Evolutionary conservation across 2,329 filamentous ascomycete genomes (phyloP), one percentile per base, ranked within the genome.

Genomic region (Epichloe typhina): DNA sequence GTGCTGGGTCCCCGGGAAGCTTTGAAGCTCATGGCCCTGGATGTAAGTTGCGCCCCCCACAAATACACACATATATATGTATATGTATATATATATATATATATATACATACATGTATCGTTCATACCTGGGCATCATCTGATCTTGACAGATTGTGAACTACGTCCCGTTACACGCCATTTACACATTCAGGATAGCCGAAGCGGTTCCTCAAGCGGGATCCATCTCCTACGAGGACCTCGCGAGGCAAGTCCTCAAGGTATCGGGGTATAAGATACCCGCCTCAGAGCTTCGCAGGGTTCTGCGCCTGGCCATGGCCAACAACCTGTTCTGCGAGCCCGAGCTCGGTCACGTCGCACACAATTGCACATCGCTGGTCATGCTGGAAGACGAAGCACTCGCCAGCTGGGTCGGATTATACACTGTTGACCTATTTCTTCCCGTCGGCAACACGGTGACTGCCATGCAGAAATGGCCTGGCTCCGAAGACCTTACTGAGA

Each of bases 291-390:
- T 66, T 11, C 59, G 62, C 5, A 68, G 70, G 21, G 53, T 72
- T 0, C 44, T 71, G 23, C 68, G 69, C 12, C 62, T 67, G 36
- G 66, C 67, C 33, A 67, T 69, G 52, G 61, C 63, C 1, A 67
- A 68, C 52, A 62, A 63, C 43, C 55, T 72, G 21, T 72, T 73
- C 50, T 51, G 53, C 23, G 71, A 73, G 56, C 68, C 67, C 0
- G 50, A 58, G 13, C 54, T 59, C 3, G 69, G 65, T 3, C 56
- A 59, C 13, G 66, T 74, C 4, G 64, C 65, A 3, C 71, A 73
- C 54, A 72, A 66, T 15, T 56, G 61, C 7, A 55, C 57, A 1
- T 68, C 65, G 23, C 60, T 59, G 6, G 49, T 65, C 6, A 54
- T 71, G 3, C 52, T 62, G 1, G 56, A 63, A 17, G 60, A 65